Evolutionary conservation across 768 basidiomycete species (phyloP), one percentile per base, ranked within the genome.

Genomic region (Lentinula aciculospora): DNA sequence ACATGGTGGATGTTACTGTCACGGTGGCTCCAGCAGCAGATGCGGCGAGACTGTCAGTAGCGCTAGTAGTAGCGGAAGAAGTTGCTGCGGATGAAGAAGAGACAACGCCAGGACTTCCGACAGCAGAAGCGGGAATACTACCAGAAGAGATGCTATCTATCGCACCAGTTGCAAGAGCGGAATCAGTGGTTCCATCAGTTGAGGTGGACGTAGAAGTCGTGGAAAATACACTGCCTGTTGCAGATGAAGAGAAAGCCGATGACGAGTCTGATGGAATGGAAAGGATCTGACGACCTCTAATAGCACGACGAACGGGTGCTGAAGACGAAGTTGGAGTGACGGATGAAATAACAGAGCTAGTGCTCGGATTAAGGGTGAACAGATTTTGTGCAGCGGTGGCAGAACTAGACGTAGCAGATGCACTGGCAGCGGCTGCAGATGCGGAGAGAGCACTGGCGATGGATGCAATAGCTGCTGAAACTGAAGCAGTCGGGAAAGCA

Each of bases 1-100:
- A 56, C 54, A 56, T 56, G 3, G 54, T 56, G 3, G 54, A 15
- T 1, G 54, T 56, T 28, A 56, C 54, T 15, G 54, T 56, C 4
- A 56, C 54, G 5, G 54, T 56, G 12, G 37, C 40, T 13, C 54
- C 54, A 10, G 21, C 39, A 12, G 49, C 21, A 17, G 51, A 10
- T n/a, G 31, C 7, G 10, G 49, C 19, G 28, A 25, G 31, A 23
- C 17, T 28, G n/a, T 27, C 27, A 15, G 47, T 48, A 12, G 28
- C 15, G 31, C 47, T 28, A 27, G 44, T 42, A 17, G 17, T 42
- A 9, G 40, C 40, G 15, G 40, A 10, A 17, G 40, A 9, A 13
- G 10, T 42, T 4, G 44, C 44, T 45, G 37, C 1, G 37, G 37
- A 39, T 5, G 13, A 17, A 39, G 37, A 19, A 6, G n/a, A n/a